Evolutionary conservation across 164 flowering plant species (phyloP).

Genomic region (Hamamelis virginiana): DNA sequence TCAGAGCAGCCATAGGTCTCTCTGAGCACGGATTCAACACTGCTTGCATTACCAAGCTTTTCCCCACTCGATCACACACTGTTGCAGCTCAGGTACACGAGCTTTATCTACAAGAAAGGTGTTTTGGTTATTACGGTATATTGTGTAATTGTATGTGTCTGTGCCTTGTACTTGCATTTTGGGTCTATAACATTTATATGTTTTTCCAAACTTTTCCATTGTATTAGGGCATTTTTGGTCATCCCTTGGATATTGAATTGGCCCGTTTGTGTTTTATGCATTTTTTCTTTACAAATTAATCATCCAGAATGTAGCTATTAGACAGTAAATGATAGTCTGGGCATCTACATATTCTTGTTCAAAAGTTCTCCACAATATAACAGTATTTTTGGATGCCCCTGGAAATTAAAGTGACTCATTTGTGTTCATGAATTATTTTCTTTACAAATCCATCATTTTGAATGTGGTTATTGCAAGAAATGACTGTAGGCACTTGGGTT

Average conservation of each 20-base stretch:
- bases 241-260: too few relatives aligned
- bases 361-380: too few relatives aligned
- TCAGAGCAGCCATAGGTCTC: conserved; percentile 85
- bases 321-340: not conserved
- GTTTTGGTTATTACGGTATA: too few relatives aligned
- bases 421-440: not conserved
- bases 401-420: not conserved
- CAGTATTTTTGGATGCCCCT: not conserved
- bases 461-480: not conserved
- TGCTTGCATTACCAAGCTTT: conserved; percentile 92
- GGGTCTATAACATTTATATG: too few relatives aligned
- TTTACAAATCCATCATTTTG: not conserved
- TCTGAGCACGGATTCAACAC: conserved; percentile 95
- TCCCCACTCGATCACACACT: conserved; percentile 89
- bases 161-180: too few relatives aligned
- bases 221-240: too few relatives aligned
- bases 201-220: too few relatives aligned
- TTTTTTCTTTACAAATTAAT: not conserved
- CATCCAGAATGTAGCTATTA: too few relatives aligned
- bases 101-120: not conserved
- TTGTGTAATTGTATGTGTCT: too few relatives aligned
- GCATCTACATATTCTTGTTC: not conserved
- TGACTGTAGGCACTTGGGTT: too few relatives aligned
- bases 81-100: conserved; percentile 82
- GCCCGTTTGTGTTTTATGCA: not conserved